Evolutionary conservation across 1,284 basidiomycete species (phyloP).

Genomic region (Chondrostereum purpureum): DNA sequence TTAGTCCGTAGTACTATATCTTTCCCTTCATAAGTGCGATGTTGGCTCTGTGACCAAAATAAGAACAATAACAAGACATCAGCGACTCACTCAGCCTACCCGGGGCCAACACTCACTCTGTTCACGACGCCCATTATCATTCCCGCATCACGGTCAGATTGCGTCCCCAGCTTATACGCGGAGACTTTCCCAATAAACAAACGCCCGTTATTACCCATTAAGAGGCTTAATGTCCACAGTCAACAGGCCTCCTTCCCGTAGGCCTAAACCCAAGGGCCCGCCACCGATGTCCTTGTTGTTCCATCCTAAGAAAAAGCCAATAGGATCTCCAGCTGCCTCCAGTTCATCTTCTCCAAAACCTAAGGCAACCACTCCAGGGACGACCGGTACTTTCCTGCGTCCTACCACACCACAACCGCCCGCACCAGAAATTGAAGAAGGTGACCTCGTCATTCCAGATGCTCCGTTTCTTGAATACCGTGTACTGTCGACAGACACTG

Average conservation of each 20-base stretch:
- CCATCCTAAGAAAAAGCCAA: conserved; percentile 45
- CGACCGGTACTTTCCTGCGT: conserved; percentile 8
- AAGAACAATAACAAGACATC: too few species aligned
- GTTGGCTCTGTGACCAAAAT: too few species aligned
- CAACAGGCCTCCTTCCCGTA: too few species aligned
- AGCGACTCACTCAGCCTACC: too few species aligned
- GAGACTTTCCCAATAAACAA: too few species aligned
- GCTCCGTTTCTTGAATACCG: conserved; percentile 63
- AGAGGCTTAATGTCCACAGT: not conserved
- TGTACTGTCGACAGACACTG: conserved; percentile 67
- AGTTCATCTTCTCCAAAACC: conserved; percentile 24
- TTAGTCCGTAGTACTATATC: too few species aligned
- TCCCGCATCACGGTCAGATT: too few species aligned
- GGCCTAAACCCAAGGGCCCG: conserved; percentile 26
- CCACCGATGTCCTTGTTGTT: conserved; percentile 36
- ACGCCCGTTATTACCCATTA: too few species aligned
- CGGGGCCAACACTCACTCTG: too few species aligned
- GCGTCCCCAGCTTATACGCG: too few species aligned
- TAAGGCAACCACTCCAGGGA: conserved; percentile 4
- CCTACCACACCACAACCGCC: conserved; percentile 1
- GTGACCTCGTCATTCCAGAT: conserved; percentile 47
- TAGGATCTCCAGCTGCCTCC: conserved; percentile 23
- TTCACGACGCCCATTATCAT: too few species aligned
- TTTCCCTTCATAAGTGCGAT: too few species aligned
- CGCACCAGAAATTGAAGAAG: conserved; percentile 31